Percentiles rank a stretch among this genome's conserved stretches.
Conservation (phyloP, 1,284 basidiomycete genomes). For the Ceratobasidium papillatum region DNA sequence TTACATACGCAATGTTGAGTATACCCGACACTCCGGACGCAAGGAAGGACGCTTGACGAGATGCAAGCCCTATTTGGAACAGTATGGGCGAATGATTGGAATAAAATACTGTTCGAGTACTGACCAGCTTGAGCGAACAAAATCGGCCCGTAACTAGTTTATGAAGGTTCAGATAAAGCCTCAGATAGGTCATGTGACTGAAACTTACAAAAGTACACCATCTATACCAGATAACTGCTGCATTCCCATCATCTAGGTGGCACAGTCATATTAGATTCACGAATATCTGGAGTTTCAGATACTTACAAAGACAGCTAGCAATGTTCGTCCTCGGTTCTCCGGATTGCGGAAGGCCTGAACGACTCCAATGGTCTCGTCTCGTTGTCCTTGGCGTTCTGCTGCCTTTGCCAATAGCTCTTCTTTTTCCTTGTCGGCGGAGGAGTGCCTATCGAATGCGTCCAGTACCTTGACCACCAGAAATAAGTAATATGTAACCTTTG, state of each 20-base stretch:
- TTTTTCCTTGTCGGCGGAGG: constrained; percentile 40
- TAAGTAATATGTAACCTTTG: background rate
- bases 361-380: constrained; percentile 30
- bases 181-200: background rate
- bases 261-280: background rate
- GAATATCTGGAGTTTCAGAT: constrained; percentile 53
- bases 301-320: constrained; percentile 60
- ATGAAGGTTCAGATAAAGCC: constrained; percentile 27
- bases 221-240: constrained; percentile 46
- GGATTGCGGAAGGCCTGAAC: constrained; percentile 42
- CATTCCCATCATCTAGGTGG: constrained; percentile 39
- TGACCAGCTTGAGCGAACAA: constrained; percentile 61
- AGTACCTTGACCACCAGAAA: constrained; percentile 13
- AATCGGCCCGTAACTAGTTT: constrained; percentile 59
- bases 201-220: constrained; percentile 44
- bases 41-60: constrained; percentile 59
- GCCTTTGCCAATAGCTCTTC: constrained; percentile 41
- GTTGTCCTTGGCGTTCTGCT: constrained; percentile 11
- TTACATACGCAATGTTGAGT: constrained; percentile 54
- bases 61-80: constrained; percentile 51
- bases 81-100: constrained; percentile 14
- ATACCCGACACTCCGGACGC: constrained; percentile 64
- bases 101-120: background rate
- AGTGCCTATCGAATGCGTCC: constrained; percentile 41
- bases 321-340: constrained; percentile 50